phyloP scores from a whole-genome alignment of 345 rosid species.

The Lepidium sativum region DNA sequence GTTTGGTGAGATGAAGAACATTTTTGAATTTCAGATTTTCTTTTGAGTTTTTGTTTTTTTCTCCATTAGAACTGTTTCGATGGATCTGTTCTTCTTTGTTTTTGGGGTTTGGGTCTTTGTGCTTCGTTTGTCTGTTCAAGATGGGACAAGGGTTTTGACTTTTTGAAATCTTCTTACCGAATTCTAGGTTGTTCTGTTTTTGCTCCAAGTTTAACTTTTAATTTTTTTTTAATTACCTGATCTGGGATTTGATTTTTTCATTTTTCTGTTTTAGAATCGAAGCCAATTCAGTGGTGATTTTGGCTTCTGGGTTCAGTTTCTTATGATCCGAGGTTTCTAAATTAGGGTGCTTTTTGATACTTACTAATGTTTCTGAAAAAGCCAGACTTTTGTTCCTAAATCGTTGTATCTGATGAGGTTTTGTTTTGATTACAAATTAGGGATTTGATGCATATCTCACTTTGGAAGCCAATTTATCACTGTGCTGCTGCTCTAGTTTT shows the following conservation, averaged over 20 bases:
- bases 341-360: conserved; percentile 5
- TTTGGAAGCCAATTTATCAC: conserved; percentile 98
- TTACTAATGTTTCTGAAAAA: neutral
- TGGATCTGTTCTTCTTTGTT: conserved; percentile 16
- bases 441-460: conserved; percentile 77
- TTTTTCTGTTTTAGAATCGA: neutral
- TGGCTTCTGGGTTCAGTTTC: conserved; percentile 14
- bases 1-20: conserved; percentile 6
- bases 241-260: neutral
- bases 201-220: neutral
- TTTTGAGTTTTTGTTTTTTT: neutral
- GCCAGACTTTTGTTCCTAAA: neutral
- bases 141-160: conserved; percentile 24
- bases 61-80: neutral
- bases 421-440: neutral
- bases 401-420: neutral
- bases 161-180: conserved; percentile 12
- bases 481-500: conserved; percentile 90
- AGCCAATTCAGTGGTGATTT: conserved; percentile 9
- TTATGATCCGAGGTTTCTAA: conserved; percentile 15
- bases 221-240: conserved; percentile 5
- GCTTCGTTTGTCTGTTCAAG: neutral
- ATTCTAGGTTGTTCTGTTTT: neutral
- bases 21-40: neutral
- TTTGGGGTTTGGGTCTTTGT: conserved; percentile 18